Percentiles rank a stretch among this genome's conserved stretches.
Evolutionary conservation across 192 early-diverging fungal genomes (phyloP).

Genomic region (Linnemannia zychae): DNA sequence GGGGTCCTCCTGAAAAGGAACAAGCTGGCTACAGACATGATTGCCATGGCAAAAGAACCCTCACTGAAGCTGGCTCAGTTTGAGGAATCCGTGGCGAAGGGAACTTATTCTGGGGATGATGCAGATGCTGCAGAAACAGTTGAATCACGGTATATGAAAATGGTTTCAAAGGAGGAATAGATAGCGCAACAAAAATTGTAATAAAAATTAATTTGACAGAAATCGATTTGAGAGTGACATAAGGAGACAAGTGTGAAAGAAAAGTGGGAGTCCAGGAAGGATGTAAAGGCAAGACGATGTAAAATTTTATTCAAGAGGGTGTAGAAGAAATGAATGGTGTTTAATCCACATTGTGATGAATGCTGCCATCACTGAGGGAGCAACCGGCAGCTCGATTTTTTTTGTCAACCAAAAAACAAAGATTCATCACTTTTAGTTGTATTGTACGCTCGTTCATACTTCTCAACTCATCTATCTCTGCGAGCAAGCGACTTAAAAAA

Average conservation of each 20-base stretch:
- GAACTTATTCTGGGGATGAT: background rate
- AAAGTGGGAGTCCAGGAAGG: too few relatives aligned
- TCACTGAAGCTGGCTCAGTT: background rate
- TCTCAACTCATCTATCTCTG: background rate
- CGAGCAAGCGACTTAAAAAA: background rate
- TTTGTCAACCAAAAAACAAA: too few relatives aligned
- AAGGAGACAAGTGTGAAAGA: background rate
- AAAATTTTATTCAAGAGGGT: too few relatives aligned
- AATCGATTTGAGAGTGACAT: background rate
- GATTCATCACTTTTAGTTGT: too few relatives aligned
- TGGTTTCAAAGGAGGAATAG: background rate
- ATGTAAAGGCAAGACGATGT: too few relatives aligned
- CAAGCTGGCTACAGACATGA: background rate
- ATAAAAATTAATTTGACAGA: background rate
- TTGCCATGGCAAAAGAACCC: background rate
- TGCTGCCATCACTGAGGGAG: too few relatives aligned
- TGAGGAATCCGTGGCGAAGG: background rate
- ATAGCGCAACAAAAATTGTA: background rate
- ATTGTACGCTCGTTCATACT: background rate
- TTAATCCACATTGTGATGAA: too few relatives aligned
- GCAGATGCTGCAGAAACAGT: background rate
- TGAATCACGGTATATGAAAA: background rate
- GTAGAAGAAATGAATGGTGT: too few relatives aligned
- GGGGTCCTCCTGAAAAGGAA: background rate
- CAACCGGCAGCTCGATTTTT: too few relatives aligned